These are phyloP conservation scores for Monsonia emarginata DNA, from an alignment of 441 rosid species.

Conservation along the genomic window DNA sequence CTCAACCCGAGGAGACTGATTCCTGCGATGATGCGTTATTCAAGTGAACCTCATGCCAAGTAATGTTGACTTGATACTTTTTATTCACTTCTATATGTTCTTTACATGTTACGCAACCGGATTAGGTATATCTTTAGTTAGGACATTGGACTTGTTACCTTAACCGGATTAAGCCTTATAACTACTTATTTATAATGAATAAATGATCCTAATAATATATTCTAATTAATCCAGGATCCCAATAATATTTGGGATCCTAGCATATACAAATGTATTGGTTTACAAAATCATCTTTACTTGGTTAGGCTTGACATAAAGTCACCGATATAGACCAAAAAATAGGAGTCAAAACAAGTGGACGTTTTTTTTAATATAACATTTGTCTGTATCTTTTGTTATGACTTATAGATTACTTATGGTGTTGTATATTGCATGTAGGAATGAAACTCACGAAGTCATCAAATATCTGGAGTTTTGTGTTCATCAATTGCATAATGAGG, in stretches of 20 bases:
- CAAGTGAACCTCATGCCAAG: conserved; percentile 99
- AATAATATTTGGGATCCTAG: no score
- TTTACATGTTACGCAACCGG: background rate
- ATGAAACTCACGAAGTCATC: conserved; percentile 97
- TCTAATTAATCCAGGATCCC: no score
- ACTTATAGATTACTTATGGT: conserved; percentile 6
- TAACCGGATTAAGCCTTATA: no score
- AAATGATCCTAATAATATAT: no score
- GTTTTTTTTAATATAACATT: conserved; percentile 5
- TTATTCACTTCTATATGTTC: conserved; percentile 13
- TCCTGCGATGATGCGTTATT: conserved; percentile 99
- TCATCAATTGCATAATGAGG: conserved; percentile 85
- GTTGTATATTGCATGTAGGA: conserved; percentile 43
- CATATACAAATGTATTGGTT: background rate
- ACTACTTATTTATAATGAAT: no score
- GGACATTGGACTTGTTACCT: no score
- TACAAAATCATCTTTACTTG: background rate
- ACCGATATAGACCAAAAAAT: conserved; percentile 2
- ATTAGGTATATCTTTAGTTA: background rate
- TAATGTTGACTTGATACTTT: conserved; percentile 25
- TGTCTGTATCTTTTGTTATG: background rate
- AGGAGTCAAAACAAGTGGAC: conserved; percentile 1
- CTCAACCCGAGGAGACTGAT: conserved; percentile 84
- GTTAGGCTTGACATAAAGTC: background rate
- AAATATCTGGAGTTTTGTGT: conserved; percentile 92